Base-by-base conservation (phyloP, 2,329 filamentous ascomycete species). In the Fusarium fujikuroi region DNA sequence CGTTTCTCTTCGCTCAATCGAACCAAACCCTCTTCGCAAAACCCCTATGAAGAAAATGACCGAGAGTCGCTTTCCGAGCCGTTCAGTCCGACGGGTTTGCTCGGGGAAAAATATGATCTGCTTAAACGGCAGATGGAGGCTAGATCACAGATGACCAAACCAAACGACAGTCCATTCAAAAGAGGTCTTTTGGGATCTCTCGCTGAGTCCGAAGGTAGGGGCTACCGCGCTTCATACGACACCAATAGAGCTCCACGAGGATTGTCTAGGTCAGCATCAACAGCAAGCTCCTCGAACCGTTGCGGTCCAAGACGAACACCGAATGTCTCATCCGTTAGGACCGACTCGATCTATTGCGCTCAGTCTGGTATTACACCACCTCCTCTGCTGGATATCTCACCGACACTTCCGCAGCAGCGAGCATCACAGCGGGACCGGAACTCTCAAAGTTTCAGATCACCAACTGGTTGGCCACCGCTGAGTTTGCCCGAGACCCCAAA, bases 281-380 rank as follows among this genome's bases (percentile, higher is more conserved):
- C 21, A 3, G 32, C 40, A 1, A 34, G 47, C 1, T 50, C 16
- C 10, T 42, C 30, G 15, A 61, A 3, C 7, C 18, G 6, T 28
- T n/a, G 2, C 21, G 14, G 36, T 4, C 34, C 46, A 15, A 42
- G 40, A 6, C 37, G 61, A 15, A 53, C 54, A 5, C 19, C 44
- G 2, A 67, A 36, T 23, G 65, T 47, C 4, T 28, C 63, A 2
- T 67, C 54, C 18, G n/a, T 18, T 1, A 32, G 46, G 6, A 67
- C 63, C 15, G 65, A 67, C 6, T 67, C 65, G 2, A 36, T 67
- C 0, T 62, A 67, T 5, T 67, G 63, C n/a, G 36, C 65, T 23
- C 65, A 67, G 7, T 18, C 54, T 0, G 54, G 65, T 2, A 3
- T 39, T 0, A 67, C 40, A 0, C 63, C 63, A 0, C 21, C 46